Evolutionary conservation across 768 basidiomycete species (phyloP).

Genomic region (Rhodotorula taiwanensis): DNA sequence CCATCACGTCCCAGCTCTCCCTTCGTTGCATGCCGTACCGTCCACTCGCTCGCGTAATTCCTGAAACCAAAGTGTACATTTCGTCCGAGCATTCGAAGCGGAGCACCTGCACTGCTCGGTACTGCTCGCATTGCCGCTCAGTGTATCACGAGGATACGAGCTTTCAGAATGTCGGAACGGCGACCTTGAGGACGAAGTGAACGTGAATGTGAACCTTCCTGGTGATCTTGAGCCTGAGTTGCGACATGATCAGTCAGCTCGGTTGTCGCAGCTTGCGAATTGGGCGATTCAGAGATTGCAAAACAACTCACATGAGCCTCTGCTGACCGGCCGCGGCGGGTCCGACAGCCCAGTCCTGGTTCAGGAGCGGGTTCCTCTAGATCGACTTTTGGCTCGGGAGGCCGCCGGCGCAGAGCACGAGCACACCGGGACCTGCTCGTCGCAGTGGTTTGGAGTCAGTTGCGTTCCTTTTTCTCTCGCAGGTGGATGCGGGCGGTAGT

Average conservation of each 20-base stretch:
- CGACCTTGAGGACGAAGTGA: background rate
- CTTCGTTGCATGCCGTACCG: too few species aligned
- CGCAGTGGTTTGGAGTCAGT: background rate
- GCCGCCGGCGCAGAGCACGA: background rate
- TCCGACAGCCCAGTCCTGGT: background rate
- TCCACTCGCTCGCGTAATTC: background rate
- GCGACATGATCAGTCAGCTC: background rate
- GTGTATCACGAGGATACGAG: too few species aligned
- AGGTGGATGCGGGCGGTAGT: too few species aligned
- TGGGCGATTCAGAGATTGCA: background rate
- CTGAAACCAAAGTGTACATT: background rate
- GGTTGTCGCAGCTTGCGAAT: background rate
- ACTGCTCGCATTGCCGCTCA: too few species aligned
- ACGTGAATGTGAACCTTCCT: background rate
- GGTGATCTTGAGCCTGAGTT: background rate
- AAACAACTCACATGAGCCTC: constrained; percentile 3
- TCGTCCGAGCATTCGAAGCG: too few species aligned
- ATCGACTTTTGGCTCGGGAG: background rate
- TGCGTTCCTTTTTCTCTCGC: background rate
- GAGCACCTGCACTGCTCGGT: too few species aligned
- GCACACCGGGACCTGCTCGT: background rate
- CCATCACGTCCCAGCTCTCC: too few species aligned
- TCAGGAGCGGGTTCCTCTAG: background rate
- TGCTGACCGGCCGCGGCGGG: background rate
- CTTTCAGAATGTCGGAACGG: background rate